These are phyloP conservation scores for Suillus paluster DNA, from an alignment of 768 basidiomycete genomes.

Conservation along the genomic window DNA sequence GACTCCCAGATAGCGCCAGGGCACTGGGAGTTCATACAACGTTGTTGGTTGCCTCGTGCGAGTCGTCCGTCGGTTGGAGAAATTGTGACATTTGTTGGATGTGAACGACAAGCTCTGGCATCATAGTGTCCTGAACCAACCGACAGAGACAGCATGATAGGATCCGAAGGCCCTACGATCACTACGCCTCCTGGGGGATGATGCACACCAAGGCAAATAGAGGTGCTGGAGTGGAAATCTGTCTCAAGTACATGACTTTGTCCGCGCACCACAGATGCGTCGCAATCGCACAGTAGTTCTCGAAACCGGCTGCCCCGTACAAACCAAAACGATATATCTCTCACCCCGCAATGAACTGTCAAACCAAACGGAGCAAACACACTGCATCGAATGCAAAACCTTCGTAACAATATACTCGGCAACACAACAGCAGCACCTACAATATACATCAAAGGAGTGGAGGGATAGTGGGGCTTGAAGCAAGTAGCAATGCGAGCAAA, in stretches of 20 bases:
- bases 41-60: constrained; percentile 22
- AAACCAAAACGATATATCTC: neutral
- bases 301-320: neutral
- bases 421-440: neutral
- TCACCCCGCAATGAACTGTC: neutral
- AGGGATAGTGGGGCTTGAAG: neutral
- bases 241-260: neutral
- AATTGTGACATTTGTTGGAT: too few relatives aligned
- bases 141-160: neutral
- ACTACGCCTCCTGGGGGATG: too few relatives aligned
- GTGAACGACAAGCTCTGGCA: too few relatives aligned
- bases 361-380: neutral
- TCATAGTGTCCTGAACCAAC: neutral
- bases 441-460: constrained; percentile 5
- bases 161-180: too few relatives aligned
- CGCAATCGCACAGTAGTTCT: neutral
- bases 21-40: constrained; percentile 14
- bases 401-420: neutral
- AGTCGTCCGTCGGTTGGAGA: too few relatives aligned
- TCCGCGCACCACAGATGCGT: neutral
- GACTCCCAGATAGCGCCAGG: neutral
- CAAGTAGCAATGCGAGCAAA: constrained; percentile 2
- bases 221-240: neutral
- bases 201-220: neutral
- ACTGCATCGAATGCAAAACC: neutral